A percentile compares a stretch with the other conserved stretches of the same genome.
These are phyloP conservation scores for Nematocida sp. DNA, from an alignment of 371 early-diverging fungal species.

Conservation along the genomic window DNA sequence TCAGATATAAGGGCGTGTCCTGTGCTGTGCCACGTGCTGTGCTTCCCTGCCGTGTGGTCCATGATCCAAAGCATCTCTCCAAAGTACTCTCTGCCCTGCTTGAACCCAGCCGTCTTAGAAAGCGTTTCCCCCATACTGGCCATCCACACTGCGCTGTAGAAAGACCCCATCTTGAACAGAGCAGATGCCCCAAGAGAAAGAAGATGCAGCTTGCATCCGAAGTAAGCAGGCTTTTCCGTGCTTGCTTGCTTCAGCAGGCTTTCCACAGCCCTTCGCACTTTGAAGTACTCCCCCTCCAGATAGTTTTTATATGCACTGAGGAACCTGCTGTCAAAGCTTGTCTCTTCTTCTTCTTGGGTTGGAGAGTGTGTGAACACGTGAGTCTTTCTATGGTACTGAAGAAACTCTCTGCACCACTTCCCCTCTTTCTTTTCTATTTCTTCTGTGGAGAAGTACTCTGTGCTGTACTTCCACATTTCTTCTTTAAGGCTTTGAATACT, in stretches of 20 bases:
- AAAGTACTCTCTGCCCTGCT: constrained; percentile 7
- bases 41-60: background rate
- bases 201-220: constrained; percentile 30
- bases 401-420: background rate
- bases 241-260: background rate
- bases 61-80: background rate
- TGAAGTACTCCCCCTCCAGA: constrained; percentile 3
- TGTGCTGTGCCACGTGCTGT: background rate
- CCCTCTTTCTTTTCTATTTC: background rate
- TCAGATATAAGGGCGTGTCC: constrained; percentile 2
- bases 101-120: background rate
- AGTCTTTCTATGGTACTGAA: too few relatives aligned
- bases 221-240: background rate
- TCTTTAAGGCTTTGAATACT: too few relatives aligned
- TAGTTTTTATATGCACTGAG: constrained; percentile 10
- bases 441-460: background rate
- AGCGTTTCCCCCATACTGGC: background rate
- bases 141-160: constrained; percentile 24
- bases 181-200: constrained; percentile 13
- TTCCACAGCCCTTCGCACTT: background rate
- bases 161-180: constrained; percentile 8
- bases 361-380: too few relatives aligned
- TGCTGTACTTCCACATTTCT: background rate
- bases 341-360: too few relatives aligned
- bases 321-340: background rate